A percentile compares a stretch with the other conserved stretches of the same genome.
Conservation (phyloP, 257 asterid genomes). For the Petrea volubilis region DNA sequence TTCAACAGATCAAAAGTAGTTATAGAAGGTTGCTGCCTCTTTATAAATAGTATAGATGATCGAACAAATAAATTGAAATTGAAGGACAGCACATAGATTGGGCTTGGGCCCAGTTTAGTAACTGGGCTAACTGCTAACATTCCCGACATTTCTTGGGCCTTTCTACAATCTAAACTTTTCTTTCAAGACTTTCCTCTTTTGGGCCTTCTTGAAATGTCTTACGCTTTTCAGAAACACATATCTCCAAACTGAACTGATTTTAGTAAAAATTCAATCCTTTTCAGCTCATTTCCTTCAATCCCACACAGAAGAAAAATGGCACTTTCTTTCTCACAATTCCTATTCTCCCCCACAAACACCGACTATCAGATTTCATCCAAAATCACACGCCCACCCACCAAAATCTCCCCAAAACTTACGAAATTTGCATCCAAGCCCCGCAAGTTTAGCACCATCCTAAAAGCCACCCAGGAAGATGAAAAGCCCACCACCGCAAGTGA, state of each 20-base stretch:
- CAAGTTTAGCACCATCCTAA: constrained; percentile 18
- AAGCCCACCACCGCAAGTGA: constrained; percentile 25
- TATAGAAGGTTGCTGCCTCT: too few relatives aligned
- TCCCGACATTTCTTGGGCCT: not conserved
- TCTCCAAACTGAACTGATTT: not conserved
- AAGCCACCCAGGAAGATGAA: constrained; percentile 48
- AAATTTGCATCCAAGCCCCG: constrained; percentile 27
- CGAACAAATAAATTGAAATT: too few relatives aligned
- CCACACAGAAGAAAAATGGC: constrained; percentile 48
- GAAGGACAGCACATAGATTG: too few relatives aligned
- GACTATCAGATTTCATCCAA: not conserved
- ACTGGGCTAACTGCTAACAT: too few relatives aligned
- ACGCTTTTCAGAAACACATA: too few relatives aligned
- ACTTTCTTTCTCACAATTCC: constrained; percentile 40
- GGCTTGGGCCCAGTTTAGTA: too few relatives aligned
- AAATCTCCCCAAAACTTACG: not conserved
- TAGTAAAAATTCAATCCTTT: not conserved
- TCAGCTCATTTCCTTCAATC: not conserved
- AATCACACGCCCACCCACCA: constrained; percentile 1
- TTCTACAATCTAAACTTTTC: not conserved
- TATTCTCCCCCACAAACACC: constrained; percentile 22
- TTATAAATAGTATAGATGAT: too few relatives aligned
- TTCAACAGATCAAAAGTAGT: too few relatives aligned
- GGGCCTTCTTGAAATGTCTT: too few relatives aligned
- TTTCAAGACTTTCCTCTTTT: not conserved